Percentiles rank a stretch among this genome's conserved stretches.
Evolutionary conservation across 495 filamentous ascomycete genomes (phyloP).

Genomic region (Glarea lozoyensis): DNA sequence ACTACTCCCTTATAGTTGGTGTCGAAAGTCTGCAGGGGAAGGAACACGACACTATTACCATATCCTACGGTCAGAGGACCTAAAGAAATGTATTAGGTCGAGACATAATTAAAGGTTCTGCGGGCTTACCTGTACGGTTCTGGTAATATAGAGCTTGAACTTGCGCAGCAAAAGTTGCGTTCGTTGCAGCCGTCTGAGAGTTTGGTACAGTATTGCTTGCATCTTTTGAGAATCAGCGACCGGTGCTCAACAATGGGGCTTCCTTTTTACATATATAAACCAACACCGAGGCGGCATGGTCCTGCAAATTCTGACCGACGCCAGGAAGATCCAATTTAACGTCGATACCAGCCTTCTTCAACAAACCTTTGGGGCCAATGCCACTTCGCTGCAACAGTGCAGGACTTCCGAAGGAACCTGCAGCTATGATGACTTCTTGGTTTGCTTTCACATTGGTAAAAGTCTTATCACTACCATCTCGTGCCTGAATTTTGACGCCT

Average conservation of each 20-base stretch:
- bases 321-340: slow-evolving; percentile 48
- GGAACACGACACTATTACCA: slow-evolving; percentile 24
- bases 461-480: not conserved
- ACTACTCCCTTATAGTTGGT: slow-evolving; percentile 22
- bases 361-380: slow-evolving; percentile 17
- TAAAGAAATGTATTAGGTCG: not conserved
- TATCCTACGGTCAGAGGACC: not conserved
- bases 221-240: too few species aligned
- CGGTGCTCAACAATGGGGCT: too few species aligned
- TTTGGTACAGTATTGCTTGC: not conserved
- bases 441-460: not conserved
- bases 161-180: slow-evolving; percentile 1
- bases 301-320: slow-evolving; percentile 53
- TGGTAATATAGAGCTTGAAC: not conserved
- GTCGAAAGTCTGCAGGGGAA: slow-evolving; percentile 27
- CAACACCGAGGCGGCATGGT: slow-evolving; percentile 27
- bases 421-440: slow-evolving; percentile 5
- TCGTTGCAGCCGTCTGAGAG: not conserved
- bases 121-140: not conserved
- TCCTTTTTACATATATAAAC: not conserved
- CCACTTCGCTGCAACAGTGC: slow-evolving; percentile 7
- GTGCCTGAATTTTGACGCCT: not conserved
- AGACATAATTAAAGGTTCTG: not conserved
- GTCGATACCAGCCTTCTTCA: slow-evolving; percentile 39
- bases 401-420: slow-evolving; percentile 1